Evolutionary conservation across 2,329 filamentous ascomycete species (phyloP), one percentile per base, ranked within the genome.

Genomic region (Clonostachys rosea): DNA sequence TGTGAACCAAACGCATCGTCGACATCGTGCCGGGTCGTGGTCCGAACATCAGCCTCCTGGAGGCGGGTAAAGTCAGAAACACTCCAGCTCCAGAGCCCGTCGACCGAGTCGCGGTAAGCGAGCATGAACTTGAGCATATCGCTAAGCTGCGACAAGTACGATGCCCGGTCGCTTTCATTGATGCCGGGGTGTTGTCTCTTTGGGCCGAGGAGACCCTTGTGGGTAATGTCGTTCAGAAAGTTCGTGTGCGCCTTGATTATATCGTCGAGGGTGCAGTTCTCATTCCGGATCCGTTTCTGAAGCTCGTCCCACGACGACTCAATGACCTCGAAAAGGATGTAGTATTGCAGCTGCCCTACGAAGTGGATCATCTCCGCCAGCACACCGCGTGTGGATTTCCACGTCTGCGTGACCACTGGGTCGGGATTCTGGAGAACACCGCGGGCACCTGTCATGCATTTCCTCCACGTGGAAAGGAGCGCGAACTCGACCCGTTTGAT

Each of bases 311-410:
- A 99, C 43, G 89, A 94, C 35, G 89, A 87, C 66, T 99, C 94
- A 56, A 99, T 97, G 56, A 99, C 94, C 66, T 99, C 94, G 60
- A 97, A 99, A 10, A 99, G 77, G 56, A 99, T 96, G 65, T 99
- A 99, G 71, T 97, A 96, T 66, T 99, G 94, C 13, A 99, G 78
- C 67, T 99, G 94, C 53, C 90, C 90, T 59, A 97, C 86, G 61
- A 99, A 97, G 65, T 99, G 95, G 14, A 97, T 89, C 94, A 99
- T 99, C 67, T 99, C 95, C 12, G 92, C 91, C 36, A 97, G 83
- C 16, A 86, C 84, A 49, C 91, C 94, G 48, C 92, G 80, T 5
- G 91, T 95, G 13, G 79, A 83, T 63, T 96, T 96, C 94, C 94
- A 99, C 45, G 92, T 87, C 50, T 84, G 74, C 30, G 80, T 80